phyloP scores from a whole-genome alignment of 306 rosid species.

The Casuarina cunninghamiana region DNA sequence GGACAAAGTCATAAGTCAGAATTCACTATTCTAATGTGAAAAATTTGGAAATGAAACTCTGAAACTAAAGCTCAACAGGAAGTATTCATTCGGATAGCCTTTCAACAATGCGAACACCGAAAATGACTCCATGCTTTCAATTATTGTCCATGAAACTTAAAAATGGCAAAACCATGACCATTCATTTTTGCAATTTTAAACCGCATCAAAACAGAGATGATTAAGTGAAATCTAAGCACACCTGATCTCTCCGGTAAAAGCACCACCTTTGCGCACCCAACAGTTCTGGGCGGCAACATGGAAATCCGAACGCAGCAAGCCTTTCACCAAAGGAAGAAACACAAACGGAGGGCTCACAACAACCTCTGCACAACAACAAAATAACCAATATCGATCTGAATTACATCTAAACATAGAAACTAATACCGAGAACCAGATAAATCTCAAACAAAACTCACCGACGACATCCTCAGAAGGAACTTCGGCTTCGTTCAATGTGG shows the following conservation, averaged over 20 bases:
- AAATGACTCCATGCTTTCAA: not conserved
- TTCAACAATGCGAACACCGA: not conserved
- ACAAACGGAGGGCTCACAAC: slow-evolving; percentile 89
- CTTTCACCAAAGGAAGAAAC: slow-evolving; percentile 61
- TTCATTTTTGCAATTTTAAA: not conserved
- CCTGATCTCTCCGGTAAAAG: slow-evolving; percentile 91
- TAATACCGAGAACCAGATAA: not conserved
- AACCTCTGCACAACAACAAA: slow-evolving; percentile 57
- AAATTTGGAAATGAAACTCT: not conserved
- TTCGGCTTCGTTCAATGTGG: slow-evolving; percentile 67
- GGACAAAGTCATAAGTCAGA: not conserved
- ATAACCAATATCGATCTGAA: not conserved
- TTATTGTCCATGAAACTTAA: not conserved
- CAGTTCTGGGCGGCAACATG: slow-evolving; percentile 79
- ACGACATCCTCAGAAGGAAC: slow-evolving; percentile 87
- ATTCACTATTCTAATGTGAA: not conserved
- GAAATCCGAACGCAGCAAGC: slow-evolving; percentile 67
- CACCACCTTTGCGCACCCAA: slow-evolving; percentile 94
- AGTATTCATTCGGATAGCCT: not conserved
- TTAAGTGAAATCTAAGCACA: slow-evolving; percentile 22
- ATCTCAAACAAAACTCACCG: slow-evolving; percentile 45
- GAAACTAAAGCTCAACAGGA: not conserved
- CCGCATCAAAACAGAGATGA: not conserved
- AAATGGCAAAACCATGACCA: not conserved
- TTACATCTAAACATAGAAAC: not conserved